Percentiles rank a stretch among this genome's conserved stretches.
Conservation (phyloP, 352 stramenopile species). For the Pythium apleroticum region DNA sequence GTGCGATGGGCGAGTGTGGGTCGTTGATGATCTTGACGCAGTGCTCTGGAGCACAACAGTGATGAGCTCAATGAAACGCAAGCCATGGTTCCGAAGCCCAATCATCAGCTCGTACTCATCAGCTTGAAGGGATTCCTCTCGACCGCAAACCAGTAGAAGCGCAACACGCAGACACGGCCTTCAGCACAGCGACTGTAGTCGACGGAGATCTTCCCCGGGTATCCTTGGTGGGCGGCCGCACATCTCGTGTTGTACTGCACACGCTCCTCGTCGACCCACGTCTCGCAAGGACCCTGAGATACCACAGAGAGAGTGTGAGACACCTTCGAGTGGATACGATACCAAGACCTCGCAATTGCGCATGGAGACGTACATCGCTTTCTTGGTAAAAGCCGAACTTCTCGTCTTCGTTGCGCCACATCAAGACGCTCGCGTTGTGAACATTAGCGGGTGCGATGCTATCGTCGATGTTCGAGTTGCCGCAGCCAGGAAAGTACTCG, state of each 20-base stretch:
- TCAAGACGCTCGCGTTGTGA: conserved; percentile 6
- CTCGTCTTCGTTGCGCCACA: conserved; percentile 26
- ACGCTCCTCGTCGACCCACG: conserved; percentile 21
- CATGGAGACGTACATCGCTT: conserved; percentile 1
- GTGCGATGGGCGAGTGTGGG: neutral
- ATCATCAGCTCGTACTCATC: conserved; percentile 15
- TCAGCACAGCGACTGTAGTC: conserved; percentile 21
- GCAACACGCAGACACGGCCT: conserved; percentile 17
- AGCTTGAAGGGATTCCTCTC: conserved; percentile 14
- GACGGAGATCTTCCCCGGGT: conserved; percentile 32
- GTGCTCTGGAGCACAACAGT: conserved; percentile 12
- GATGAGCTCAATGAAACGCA: neutral
- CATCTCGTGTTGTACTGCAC: conserved; percentile 15
- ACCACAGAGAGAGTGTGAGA: conserved; percentile 1
- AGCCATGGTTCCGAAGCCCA: neutral
- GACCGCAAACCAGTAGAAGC: conserved; percentile 30
- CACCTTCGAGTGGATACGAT: neutral
- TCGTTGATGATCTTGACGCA: conserved; percentile 21
- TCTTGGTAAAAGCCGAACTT: conserved; percentile 15
- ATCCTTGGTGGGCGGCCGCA: conserved; percentile 22
- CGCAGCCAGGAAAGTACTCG: conserved; percentile 9
- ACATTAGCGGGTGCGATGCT: conserved; percentile 18
- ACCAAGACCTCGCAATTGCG: neutral
- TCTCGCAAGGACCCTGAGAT: conserved; percentile 29
- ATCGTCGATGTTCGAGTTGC: conserved; percentile 14